Conservation (phyloP, 2,329 filamentous ascomycete species). For the Sporothrix pallida region DNA sequence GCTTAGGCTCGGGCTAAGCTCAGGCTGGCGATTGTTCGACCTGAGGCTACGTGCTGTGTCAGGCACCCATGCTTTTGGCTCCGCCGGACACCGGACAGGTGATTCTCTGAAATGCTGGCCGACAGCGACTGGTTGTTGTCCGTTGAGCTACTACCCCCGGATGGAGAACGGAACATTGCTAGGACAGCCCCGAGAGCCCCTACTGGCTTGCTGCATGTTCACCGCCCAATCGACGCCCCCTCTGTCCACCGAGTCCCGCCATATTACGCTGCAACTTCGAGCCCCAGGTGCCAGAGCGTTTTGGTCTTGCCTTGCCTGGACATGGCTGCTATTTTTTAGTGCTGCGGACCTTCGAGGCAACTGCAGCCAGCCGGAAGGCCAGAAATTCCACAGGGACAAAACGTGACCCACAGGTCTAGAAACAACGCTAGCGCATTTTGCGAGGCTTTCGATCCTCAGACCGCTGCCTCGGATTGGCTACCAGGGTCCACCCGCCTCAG, state of each 20-base stretch:
- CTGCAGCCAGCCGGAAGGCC: slow-evolving; percentile 4
- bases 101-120: neutral
- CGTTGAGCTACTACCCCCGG: neutral
- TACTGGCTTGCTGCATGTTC: slow-evolving; percentile 15
- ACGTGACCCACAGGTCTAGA: neutral
- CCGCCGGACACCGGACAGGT: slow-evolving; percentile 6
- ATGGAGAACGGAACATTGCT: neutral
- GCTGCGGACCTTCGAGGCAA: too few species aligned
- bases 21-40: neutral
- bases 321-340: too few species aligned
- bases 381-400: neutral
- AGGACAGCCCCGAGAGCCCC: slow-evolving; percentile 10
- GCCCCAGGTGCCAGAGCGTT: neutral
- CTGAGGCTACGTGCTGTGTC: slow-evolving; percentile 8
- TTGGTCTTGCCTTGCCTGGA: neutral
- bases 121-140: neutral
- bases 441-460: slow-evolving; percentile 34
- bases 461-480: slow-evolving; percentile 36
- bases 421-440: slow-evolving; percentile 31
- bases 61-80: slow-evolving; percentile 29
- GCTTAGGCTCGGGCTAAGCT: slow-evolving; percentile 20
- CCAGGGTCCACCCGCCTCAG: slow-evolving; percentile 31
- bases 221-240: slow-evolving; percentile 28
- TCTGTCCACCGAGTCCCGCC: slow-evolving; percentile 10
- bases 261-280: neutral